A percentile compares a stretch with the other conserved stretches of the same genome.
Conservation (phyloP, 2,329 filamentous ascomycete species). For the Aspergillus pseudoterreus region DNA sequence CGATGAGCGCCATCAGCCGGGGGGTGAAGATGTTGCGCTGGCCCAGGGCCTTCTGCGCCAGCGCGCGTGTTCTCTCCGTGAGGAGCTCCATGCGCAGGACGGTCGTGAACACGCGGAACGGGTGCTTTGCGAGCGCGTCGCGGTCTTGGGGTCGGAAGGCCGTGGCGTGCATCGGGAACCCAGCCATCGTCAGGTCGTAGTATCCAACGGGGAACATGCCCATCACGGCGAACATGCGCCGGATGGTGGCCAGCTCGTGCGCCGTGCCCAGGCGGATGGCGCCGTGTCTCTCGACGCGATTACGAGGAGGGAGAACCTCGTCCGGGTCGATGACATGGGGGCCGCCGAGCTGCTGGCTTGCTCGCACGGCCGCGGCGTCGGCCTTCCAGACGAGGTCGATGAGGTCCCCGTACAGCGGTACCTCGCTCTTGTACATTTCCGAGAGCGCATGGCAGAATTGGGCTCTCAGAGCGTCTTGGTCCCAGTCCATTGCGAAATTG, state of each 20-base stretch:
- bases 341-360: conserved; percentile 4
- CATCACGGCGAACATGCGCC: conserved; percentile 46
- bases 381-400: conserved; percentile 28
- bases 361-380: conserved; percentile 20
- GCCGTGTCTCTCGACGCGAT: conserved; percentile 40
- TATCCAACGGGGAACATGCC: conserved; percentile 51
- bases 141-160: conserved; percentile 45
- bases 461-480: conserved; percentile 24
- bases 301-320: conserved; percentile 18
- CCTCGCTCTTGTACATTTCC: conserved; percentile 33
- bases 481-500: conserved; percentile 13
- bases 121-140: conserved; percentile 38
- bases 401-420: conserved; percentile 31
- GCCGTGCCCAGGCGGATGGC: conserved; percentile 49
- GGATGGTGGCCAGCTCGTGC: conserved; percentile 42
- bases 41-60: conserved; percentile 33
- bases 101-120: conserved; percentile 46
- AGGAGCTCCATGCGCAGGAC: conserved; percentile 44
- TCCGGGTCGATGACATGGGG: conserved; percentile 15
- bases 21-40: conserved; percentile 43
- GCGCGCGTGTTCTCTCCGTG: conserved; percentile 23
- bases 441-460: conserved; percentile 31
- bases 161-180: conserved; percentile 51
- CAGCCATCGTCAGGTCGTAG: conserved; percentile 48
- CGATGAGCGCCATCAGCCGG: conserved; percentile 36